Percentiles rank a stretch among this genome's conserved stretches.
phyloP scores from a whole-genome alignment of 345 rosid genomes.

The Populus ilicifolia region DNA sequence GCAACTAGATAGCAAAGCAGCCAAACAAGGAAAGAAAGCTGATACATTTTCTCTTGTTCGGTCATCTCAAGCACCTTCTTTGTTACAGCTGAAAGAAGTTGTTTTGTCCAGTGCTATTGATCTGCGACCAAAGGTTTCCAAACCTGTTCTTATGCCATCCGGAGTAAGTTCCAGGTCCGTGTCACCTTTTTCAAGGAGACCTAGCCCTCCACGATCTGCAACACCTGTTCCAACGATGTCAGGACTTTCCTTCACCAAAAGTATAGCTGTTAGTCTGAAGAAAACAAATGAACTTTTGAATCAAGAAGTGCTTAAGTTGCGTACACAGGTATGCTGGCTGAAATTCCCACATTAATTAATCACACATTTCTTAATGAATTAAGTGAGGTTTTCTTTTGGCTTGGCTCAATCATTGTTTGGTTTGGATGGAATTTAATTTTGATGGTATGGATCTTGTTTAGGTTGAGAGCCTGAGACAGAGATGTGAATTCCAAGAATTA shows the following conservation, averaged over 20 bases:
- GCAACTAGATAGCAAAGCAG: conserved; percentile 91
- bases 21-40: conserved; percentile 75
- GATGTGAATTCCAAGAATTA: conserved; percentile 78
- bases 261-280: conserved; percentile 78
- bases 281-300: conserved; percentile 89
- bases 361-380: conserved; percentile 1
- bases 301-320: conserved; percentile 82
- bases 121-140: conserved; percentile 57
- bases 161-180: conserved; percentile 89
- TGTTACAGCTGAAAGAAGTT: conserved; percentile 78
- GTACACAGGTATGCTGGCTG: conserved; percentile 63
- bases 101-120: conserved; percentile 63
- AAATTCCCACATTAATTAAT: background rate
- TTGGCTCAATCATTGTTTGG: background rate
- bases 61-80: conserved; percentile 67
- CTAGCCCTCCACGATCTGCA: conserved; percentile 93
- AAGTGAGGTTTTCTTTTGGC: background rate
- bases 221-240: conserved; percentile 83
- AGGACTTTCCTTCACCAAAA: conserved; percentile 79
- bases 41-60: conserved; percentile 76
- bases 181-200: conserved; percentile 91
- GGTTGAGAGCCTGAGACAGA: conserved; percentile 72
- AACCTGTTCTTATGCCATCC: conserved; percentile 62
- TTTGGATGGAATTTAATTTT: conserved; percentile 1
- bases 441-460: conserved; percentile 30